A percentile compares a stretch with the other conserved stretches of the same genome.
phyloP scores from a whole-genome alignment of 2,329 filamentous ascomycete genomes.

The Pyrenochaeta sp. region DNA sequence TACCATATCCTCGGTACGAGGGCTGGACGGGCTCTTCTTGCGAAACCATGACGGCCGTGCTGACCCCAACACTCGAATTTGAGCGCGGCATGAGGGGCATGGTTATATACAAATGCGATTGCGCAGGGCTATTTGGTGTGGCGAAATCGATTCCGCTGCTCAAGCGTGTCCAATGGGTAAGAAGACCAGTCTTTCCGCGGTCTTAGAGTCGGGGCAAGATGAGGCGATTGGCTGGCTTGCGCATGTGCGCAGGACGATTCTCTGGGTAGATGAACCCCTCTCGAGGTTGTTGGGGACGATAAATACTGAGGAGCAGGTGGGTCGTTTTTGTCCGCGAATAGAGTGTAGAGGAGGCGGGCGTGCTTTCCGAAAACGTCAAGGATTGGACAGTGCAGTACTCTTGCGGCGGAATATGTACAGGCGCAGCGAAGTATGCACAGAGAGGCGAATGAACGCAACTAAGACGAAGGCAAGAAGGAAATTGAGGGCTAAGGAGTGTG shows the following conservation, averaged over 20 bases:
- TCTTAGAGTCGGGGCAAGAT: conserved; percentile 12
- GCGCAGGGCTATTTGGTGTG: conserved; percentile 31
- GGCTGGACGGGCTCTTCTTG: conserved; percentile 54
- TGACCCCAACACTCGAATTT: conserved; percentile 29
- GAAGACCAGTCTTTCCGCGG: conserved; percentile 18
- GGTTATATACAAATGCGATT: conserved; percentile 17
- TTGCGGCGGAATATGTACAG: conserved; percentile 9
- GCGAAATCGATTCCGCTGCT: conserved; percentile 22
- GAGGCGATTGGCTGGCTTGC: conserved; percentile 25
- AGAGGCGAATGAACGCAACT: neutral
- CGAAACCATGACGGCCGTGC: conserved; percentile 47
- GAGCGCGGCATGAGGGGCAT: conserved; percentile 35
- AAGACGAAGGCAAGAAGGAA: neutral
- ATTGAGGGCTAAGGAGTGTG: conserved; percentile 9
- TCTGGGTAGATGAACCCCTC: conserved; percentile 25
- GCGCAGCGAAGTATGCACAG: conserved; percentile 5
- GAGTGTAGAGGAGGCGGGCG: conserved; percentile 15
- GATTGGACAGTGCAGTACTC: conserved; percentile 20
- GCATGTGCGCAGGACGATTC: conserved; percentile 29
- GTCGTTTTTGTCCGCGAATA: conserved; percentile 28
- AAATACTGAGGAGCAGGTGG: conserved; percentile 19
- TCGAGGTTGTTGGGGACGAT: conserved; percentile 20
- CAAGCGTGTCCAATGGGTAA: conserved; percentile 9
- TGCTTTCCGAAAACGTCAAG: conserved; percentile 23
- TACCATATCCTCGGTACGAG: conserved; percentile 48